Evolutionary conservation across 2,329 filamentous ascomycete genomes (phyloP), one percentile per base, ranked within the genome.

Genomic region (Scedosporium aurantiacum): DNA sequence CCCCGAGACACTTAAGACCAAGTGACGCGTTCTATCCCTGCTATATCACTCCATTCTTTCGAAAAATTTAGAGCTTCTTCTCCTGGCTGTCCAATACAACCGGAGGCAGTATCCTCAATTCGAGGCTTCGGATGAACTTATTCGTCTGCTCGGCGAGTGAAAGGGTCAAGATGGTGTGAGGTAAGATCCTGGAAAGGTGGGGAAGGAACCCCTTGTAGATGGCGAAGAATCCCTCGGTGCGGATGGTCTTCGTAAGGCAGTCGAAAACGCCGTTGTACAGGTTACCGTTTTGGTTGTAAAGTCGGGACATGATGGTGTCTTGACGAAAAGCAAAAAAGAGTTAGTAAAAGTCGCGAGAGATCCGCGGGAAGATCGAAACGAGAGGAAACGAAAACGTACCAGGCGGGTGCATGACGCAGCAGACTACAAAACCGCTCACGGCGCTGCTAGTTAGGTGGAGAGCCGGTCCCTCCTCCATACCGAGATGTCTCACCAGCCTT

Each of bases 251-350:
- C 72, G 83, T 84, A 63, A 97, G 75, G 72, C 94, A 99, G 76
- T 99, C 94, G 65, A 96, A 89, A 4, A 95, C 90, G 63, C 92
- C 89, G 67, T 83, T 87, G 79, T 99, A 99, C n/a, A 99, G 82
- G 72, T 97, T 96, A 60, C 94, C 94, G 64, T 92, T 96, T 74
- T 99, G 94, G 78, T 99, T 99, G 80, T 99, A 99, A 80, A 99
- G 87, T 65, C 94, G 88, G 64, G 91, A 94, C 94, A 99, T 99
- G 76, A 99, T 90, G 4, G 94, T 99, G 73, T 99, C 94, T 67
- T 59, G 16, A 21, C 32, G 37, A 25, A 32, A 16, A 25, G 21
- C 14, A 37, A 47, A 47, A 14, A 41, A 14, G 25, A 43, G 32
- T 37, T 37, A 37, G 32, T 37, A 37, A 37, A 37, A 12, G 4